These are phyloP conservation scores for Sclerotinia spermophila DNA, from an alignment of 2,329 filamentous ascomycete species.

Conservation along the genomic window DNA sequence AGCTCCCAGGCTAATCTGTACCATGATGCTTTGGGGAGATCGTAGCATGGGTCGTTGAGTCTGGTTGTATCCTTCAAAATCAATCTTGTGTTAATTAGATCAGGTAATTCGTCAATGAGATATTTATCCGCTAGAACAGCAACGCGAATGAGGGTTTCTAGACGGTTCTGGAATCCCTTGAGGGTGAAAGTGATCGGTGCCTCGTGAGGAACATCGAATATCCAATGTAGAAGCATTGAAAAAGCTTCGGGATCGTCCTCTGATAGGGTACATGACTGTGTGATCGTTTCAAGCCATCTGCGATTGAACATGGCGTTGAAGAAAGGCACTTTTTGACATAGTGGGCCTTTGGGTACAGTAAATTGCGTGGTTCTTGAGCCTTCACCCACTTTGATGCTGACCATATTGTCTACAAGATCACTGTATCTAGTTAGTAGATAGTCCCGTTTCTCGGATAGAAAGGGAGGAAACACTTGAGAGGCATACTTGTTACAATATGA, in stretches of 20 bases:
- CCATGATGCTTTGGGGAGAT: not conserved
- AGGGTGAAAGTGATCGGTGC: rapidly evolving
- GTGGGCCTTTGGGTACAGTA: not conserved
- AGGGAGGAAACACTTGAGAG: no score
- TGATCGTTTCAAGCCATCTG: not conserved
- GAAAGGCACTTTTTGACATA: not conserved
- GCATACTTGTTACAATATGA: no score
- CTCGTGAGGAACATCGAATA: not conserved
- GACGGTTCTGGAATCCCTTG: not conserved
- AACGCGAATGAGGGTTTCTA: not conserved
- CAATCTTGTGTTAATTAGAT: not conserved
- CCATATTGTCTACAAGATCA: not conserved
- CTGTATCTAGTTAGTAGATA: not conserved
- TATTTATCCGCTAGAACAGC: not conserved
- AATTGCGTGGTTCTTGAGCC: not conserved
- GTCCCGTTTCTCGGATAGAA: no score
- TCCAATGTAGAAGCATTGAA: not conserved
- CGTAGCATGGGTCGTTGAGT: not conserved
- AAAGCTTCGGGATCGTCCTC: not conserved
- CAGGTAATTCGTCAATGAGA: not conserved
- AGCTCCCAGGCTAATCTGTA: not conserved
- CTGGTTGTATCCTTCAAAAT: not conserved
- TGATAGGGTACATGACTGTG: not conserved
- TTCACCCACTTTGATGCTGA: not conserved
- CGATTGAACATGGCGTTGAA: not conserved